Evolutionary conservation across 2,329 filamentous ascomycete species (phyloP).

Genomic region (Simplicillium aogashimaense): DNA sequence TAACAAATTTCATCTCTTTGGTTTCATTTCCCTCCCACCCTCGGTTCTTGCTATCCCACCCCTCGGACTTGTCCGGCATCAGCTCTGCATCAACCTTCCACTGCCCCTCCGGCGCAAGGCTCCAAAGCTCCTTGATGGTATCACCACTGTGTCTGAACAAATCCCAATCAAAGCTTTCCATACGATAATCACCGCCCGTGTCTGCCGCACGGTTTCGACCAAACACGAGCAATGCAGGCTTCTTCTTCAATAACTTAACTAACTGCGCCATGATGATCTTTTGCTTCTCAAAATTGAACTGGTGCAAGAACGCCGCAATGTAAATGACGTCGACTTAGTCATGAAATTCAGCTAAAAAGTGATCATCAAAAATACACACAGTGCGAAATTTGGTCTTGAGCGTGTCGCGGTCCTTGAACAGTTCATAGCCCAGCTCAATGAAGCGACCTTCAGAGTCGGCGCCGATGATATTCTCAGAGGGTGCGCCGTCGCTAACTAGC

Average conservation of each 20-base stretch:
- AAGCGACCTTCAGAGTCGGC: constrained; percentile 12
- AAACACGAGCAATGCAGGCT: not conserved
- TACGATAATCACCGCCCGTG: too few relatives aligned
- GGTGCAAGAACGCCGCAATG: not conserved
- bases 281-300: constrained; percentile 1
- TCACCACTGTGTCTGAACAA: too few relatives aligned
- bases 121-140: too few relatives aligned
- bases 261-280: not conserved
- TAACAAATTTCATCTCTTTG: too few relatives aligned
- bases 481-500: constrained; percentile 14
- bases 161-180: too few relatives aligned
- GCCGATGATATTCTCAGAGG: constrained; percentile 11
- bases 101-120: too few relatives aligned
- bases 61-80: too few relatives aligned
- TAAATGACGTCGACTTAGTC: constrained; percentile 1
- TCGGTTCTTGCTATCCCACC: too few relatives aligned
- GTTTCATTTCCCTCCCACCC: too few relatives aligned
- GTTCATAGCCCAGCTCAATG: constrained; percentile 15
- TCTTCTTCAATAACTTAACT: not conserved
- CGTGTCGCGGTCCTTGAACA: constrained; percentile 15
- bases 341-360: not conserved
- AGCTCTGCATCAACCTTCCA: too few relatives aligned
- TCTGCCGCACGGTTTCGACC: not conserved
- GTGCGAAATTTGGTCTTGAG: constrained; percentile 11
- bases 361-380: constrained; percentile 8